Evolutionary conservation across 192 early-diverging fungal species (phyloP), one percentile per base, ranked within the genome.

Genomic region (Coemansia sp.): DNA sequence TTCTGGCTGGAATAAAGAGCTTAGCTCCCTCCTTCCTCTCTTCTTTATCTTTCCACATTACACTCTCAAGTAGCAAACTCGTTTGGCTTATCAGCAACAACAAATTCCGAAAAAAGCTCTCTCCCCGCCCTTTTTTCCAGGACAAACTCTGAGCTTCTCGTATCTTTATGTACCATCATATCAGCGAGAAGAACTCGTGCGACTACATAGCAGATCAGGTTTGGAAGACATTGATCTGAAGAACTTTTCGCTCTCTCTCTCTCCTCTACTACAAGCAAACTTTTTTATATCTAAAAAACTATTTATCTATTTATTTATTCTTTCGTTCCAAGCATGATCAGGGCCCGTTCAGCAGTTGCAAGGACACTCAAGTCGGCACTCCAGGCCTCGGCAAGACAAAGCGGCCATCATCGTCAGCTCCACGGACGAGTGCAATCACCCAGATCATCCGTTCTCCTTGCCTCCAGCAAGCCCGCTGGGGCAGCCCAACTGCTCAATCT

Each of bases 191-290:
- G 55, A 82, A 77, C 72, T 42, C 71, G 22, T 62, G 55, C 25
- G 81, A 82, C 53, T 82, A 82, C 52, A 65, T 82, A 29, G 59
- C 75, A 50, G 81, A 82, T 47, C 81, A 82, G 47, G 61, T 82
- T 41, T 82, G 81, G 81, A 82, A 74, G 57, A 64, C 77, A 29
- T 37, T 61, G 30, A 79, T 79, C 61, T 74, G 62, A 70, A 53
- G 6, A 6, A 3, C 42, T 44, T 9, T 56, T 50, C 30, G 4
- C 27, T 29, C 31, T 20, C 41, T 34, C 20, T 25, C 37, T 55
- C 22, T 47, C 23, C 27, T 64, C n/a, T n/a, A n/a, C n/a, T n/a
- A n/a, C n/a, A n/a, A n/a, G n/a, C n/a, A n/a, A n/a, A n/a, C n/a
- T n/a, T n/a, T n/a, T n/a, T n/a, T n/a, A n/a, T n/a, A n/a, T n/a